phyloP scores from a whole-genome alignment of 2,329 filamentous ascomycete genomes.

The Laburnicola sp. region DNA sequence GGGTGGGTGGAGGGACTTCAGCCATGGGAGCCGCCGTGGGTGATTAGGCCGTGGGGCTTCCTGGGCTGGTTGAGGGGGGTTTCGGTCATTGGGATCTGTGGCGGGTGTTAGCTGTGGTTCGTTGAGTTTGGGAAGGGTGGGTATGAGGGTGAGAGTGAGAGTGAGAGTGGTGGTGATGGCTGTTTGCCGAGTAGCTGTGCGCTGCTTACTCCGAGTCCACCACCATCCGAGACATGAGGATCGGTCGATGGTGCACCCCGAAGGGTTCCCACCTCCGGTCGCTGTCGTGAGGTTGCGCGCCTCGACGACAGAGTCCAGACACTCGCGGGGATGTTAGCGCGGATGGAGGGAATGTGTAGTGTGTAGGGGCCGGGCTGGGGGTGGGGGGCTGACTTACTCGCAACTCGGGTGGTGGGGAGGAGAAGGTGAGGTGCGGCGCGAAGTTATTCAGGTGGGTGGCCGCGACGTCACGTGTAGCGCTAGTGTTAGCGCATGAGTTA shows the following conservation, averaged over 20 bases:
- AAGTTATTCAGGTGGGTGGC: neutral
- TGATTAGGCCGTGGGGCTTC: slow-evolving; percentile 16
- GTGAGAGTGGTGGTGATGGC: no score
- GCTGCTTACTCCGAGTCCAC: no score
- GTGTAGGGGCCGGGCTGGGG: neutral
- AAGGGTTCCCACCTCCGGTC: no score
- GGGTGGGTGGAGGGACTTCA: neutral
- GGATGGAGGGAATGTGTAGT: neutral
- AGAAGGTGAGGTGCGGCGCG: slow-evolving; percentile 8
- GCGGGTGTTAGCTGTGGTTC: neutral
- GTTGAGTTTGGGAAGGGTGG: neutral
- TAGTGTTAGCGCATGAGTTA: neutral
- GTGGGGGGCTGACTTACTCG: slow-evolving; percentile 12
- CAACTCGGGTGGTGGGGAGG: slow-evolving; percentile 12
- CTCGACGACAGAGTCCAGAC: no score
- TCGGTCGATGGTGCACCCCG: no score
- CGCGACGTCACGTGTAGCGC: slow-evolving; percentile 11
- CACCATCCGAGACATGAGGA: no score
- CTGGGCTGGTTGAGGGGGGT: slow-evolving; percentile 12
- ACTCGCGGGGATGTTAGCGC: neutral
- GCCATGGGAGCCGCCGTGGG: slow-evolving; percentile 10
- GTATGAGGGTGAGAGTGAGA: neutral
- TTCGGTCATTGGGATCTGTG: slow-evolving; percentile 23
- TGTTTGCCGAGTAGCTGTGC: no score
- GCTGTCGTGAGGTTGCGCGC: no score